Conservation (phyloP, 441 rosid genomes). For the Lepidium campestre region DNA sequence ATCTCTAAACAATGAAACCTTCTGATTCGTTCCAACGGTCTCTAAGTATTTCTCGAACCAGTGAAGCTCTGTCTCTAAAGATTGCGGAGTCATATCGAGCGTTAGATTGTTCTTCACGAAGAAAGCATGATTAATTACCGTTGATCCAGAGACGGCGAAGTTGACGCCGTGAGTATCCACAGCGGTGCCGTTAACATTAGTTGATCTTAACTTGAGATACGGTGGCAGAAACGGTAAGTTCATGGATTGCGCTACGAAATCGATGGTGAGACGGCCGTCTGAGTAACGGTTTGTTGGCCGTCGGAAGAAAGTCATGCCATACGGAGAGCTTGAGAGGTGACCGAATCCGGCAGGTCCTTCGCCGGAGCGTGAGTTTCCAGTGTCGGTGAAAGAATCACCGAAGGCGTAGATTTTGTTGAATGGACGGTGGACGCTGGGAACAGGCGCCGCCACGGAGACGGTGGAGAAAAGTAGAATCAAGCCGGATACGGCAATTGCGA, state of each 20-base stretch:
- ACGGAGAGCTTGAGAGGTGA: constrained; percentile 71
- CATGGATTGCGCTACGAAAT: constrained; percentile 65
- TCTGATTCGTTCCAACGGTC: constrained; percentile 39
- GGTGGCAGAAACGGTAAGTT: constrained; percentile 72
- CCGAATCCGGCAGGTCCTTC: constrained; percentile 69
- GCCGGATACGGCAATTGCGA: constrained; percentile 14
- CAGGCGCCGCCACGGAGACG: constrained; percentile 8
- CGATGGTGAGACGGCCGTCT: constrained; percentile 83
- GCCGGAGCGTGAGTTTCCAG: constrained; percentile 70
- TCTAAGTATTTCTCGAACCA: constrained; percentile 60
- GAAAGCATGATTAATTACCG: constrained; percentile 65
- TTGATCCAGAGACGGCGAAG: constrained; percentile 88
- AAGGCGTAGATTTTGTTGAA: constrained; percentile 80
- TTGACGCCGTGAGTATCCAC: constrained; percentile 49
- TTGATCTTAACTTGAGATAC: constrained; percentile 32
- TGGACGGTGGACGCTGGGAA: constrained; percentile 28
- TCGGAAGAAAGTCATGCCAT: constrained; percentile 77
- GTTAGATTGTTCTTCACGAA: constrained; percentile 70
- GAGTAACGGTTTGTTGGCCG: constrained; percentile 83
- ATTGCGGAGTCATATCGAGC: constrained; percentile 66
- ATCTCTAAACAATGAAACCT: constrained; percentile 39
- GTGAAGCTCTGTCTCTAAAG: constrained; percentile 60
- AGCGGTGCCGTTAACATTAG: constrained; percentile 19
- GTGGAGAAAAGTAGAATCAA: constrained; percentile 6
- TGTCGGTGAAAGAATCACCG: constrained; percentile 93